Percentiles rank a stretch among this genome's conserved stretches.
These are phyloP conservation scores for Vanilla planifolia DNA, from an alignment of 106 monocot species.

Conservation along the genomic window DNA sequence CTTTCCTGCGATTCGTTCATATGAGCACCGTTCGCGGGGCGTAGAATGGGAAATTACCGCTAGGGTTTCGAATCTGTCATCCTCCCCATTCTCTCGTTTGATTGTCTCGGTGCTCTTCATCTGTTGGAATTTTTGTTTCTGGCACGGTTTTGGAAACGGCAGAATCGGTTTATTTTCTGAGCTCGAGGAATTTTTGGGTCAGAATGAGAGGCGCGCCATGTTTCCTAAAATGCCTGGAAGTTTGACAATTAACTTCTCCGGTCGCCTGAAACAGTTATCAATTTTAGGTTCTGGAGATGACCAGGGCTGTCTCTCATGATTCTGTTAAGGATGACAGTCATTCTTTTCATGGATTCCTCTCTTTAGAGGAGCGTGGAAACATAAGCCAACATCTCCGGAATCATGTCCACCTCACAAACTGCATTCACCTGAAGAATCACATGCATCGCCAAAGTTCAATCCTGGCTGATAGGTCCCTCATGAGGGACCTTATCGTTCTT, in stretches of 20 bases:
- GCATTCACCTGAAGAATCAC: conserved; percentile 85
- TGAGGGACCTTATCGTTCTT: conserved; percentile 67
- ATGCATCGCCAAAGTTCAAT: conserved; percentile 52
- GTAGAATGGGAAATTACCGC: not conserved
- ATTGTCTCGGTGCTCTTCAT: not conserved
- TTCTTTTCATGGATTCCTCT: conserved; percentile 12
- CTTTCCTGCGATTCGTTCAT: too few species aligned
- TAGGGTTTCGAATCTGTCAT: not conserved
- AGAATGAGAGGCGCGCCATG: conserved; percentile 8
- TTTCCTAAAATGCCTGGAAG: not conserved
- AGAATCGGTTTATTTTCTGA: not conserved
- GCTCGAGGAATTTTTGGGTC: not conserved
- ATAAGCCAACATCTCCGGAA: conserved; percentile 51
- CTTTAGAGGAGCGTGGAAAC: conserved; percentile 10
- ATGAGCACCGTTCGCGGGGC: not conserved
- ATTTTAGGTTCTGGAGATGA: conserved; percentile 10
- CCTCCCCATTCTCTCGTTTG: not conserved
- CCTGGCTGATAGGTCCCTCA: conserved; percentile 51
- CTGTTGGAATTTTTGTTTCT: not conserved
- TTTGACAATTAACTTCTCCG: not conserved
- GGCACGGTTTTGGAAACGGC: not conserved
- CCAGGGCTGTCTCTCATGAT: conserved; percentile 4
- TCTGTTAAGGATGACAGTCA: conserved; percentile 10
- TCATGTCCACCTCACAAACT: conserved; percentile 91
- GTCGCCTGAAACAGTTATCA: too few species aligned